Percentiles rank a stretch among this genome's conserved stretches.
Evolutionary conservation across 2,329 filamentous ascomycete species (phyloP).

Genomic region (Cryphonectria naterciae): DNA sequence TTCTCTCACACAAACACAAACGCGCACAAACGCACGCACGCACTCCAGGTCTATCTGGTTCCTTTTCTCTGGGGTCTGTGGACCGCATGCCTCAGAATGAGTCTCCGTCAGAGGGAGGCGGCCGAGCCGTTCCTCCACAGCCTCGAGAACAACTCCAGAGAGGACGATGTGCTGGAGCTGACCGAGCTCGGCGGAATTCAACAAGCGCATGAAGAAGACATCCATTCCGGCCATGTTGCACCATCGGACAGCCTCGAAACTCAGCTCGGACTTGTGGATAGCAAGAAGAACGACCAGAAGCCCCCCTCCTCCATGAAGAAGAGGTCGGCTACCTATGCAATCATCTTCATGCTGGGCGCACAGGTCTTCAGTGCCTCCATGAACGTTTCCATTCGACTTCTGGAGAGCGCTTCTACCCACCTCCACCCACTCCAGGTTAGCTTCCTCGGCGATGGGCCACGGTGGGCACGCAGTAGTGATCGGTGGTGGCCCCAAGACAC

Average conservation of each 20-base stretch:
- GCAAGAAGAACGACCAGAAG: not conserved
- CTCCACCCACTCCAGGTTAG: slow-evolving; percentile 19
- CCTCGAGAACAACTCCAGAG: not conserved
- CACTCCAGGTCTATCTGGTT: not conserved
- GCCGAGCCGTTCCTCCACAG: slow-evolving; percentile 13
- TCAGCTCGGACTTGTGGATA: not conserved
- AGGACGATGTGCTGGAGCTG: slow-evolving; percentile 11
- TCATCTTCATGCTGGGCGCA: slow-evolving; percentile 16
- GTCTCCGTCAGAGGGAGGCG: not conserved
- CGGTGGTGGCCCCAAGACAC: not conserved
- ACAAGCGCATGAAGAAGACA: not conserved
- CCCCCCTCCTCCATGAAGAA: not conserved
- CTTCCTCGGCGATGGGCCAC: not conserved
- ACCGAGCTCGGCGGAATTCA: not conserved
- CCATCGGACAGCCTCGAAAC: too few relatives aligned
- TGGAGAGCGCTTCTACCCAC: slow-evolving; percentile 13
- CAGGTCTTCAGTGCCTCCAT: slow-evolving; percentile 21
- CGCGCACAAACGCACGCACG: not conserved
- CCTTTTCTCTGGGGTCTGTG: not conserved
- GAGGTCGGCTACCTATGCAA: slow-evolving; percentile 11
- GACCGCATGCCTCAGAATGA: not conserved
- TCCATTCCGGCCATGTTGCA: not conserved
- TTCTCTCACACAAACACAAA: not conserved
- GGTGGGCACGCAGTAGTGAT: not conserved
- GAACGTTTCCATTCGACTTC: slow-evolving; percentile 15